Base-by-base conservation (phyloP, 352 stramenopile genomes). In the Blastocystis sp. region DNA sequence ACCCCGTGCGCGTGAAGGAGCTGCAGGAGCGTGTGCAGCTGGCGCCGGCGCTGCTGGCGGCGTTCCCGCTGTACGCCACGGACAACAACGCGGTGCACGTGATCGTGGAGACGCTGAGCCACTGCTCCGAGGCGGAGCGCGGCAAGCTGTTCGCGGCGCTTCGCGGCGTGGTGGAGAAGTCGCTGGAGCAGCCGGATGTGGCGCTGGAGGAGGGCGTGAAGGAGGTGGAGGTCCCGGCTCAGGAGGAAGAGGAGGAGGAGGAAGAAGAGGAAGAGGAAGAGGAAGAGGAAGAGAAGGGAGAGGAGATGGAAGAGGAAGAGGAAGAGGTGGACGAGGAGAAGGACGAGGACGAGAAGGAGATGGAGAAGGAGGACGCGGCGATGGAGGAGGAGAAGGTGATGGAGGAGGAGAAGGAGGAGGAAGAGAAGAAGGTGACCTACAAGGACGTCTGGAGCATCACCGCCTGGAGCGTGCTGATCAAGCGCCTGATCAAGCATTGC, bases 41-140 rank as follows among this genome's bases (percentile, higher is more conserved):
- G 28, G 48, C 21, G 7, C 38, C 45, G 24, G 60, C 34, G 21
- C 17, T 84, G 17, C 14, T 59, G 54, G 74, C 40, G 38, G 54
- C 54, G 1, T 59, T 68, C 28, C 60, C 74, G 2, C 19, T 68
- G 11, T 17, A 69, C 24, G 57, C 48, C 17, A 70, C 74, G 21
- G 60, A 84, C 48, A 66, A 66, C 40, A 84, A 84, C 40, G 45
- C 74, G 14, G 34, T 84, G 38, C 48, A 66, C 48, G 74, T 84
- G 48, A 38, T 84, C 28, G 1, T 84, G 19, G 74, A 84, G 57
- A 59, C 68, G 40, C 34, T 84, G 74, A 84, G 45, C 7, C 45
- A 69, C n/a, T 57, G 34, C 11, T 38, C 54, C 48, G 74, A 84
- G 17, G 52, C 10, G n/a, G n/a, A 61, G 11, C 19, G 38, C 3